These are phyloP conservation scores for Colletotrichum orbiculare DNA, from an alignment of 2,329 filamentous ascomycete species.

Conservation along the genomic window DNA sequence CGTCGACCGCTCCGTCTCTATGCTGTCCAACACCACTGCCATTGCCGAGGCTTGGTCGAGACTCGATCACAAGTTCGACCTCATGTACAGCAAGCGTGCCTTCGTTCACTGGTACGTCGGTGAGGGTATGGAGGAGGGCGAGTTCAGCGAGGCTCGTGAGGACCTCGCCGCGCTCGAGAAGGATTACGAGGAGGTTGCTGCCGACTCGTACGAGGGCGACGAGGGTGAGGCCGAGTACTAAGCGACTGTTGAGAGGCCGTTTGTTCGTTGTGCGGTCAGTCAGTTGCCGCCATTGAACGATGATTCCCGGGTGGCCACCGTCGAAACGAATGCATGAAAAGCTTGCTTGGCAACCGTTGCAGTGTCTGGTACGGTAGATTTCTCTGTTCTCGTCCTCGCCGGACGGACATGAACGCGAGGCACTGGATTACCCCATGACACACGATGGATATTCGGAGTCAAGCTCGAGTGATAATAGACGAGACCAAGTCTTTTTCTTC, in stretches of 20 bases:
- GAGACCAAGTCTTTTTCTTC: slow-evolving; percentile 34
- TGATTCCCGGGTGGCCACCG: slow-evolving; percentile 19
- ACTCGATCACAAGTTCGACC: slow-evolving; percentile 80
- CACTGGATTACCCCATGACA: slow-evolving; percentile 33
- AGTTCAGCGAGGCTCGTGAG: slow-evolving; percentile 89
- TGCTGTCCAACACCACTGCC: slow-evolving; percentile 81
- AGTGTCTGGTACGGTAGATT: slow-evolving; percentile 35
- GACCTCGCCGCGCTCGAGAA: slow-evolving; percentile 87
- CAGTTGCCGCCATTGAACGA: slow-evolving; percentile 25
- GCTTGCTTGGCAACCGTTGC: slow-evolving; percentile 34
- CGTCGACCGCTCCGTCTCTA: slow-evolving; percentile 73
- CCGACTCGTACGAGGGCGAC: slow-evolving; percentile 74
- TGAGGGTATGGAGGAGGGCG: slow-evolving; percentile 92
- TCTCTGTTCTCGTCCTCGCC: slow-evolving; percentile 33
- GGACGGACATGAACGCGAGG: slow-evolving; percentile 31
- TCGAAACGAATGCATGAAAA: slow-evolving; percentile 34
- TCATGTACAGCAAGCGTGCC: slow-evolving; percentile 82
- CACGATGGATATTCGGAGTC: slow-evolving; percentile 37
- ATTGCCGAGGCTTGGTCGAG: slow-evolving; percentile 80
- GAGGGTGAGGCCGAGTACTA: slow-evolving; percentile 85
- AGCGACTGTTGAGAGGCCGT: slow-evolving; percentile 30
- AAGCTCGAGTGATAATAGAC: slow-evolving; percentile 37
- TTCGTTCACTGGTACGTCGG: slow-evolving; percentile 86
- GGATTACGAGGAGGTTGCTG: slow-evolving; percentile 87
- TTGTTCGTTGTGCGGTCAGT: slow-evolving; percentile 17